Conservation (phyloP, 495 filamentous ascomycete species). For the Trichodelitschia bisporula region DNA sequence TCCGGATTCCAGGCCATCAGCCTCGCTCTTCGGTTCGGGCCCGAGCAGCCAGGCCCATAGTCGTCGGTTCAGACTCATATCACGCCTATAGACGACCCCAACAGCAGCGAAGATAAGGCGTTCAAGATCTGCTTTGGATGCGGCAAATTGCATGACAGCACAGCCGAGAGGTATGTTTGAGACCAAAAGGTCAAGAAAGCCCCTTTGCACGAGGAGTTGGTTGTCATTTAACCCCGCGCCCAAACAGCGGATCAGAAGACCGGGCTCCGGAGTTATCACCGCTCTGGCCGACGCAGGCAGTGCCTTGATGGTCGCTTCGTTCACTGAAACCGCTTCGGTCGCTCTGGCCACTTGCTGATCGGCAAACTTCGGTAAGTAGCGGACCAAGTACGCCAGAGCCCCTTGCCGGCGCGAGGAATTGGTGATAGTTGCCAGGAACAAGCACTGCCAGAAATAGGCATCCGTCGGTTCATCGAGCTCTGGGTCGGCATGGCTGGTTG, state of each 20-base stretch:
- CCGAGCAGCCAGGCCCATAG: constrained; percentile 95
- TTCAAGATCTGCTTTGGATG: constrained; percentile 50
- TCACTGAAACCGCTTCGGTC: constrained; percentile 4
- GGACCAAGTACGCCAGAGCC: constrained; percentile 59
- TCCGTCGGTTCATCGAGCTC: constrained; percentile 31
- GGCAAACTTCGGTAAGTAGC: constrained; percentile 53
- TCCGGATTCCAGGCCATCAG: too few relatives aligned
- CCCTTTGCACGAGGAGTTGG: constrained; percentile 75
- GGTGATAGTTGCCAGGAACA: constrained; percentile 83
- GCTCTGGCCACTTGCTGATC: neutral
- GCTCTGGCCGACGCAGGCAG: constrained; percentile 29
- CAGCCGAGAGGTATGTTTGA: constrained; percentile 80
- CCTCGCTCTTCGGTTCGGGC: constrained; percentile 39
- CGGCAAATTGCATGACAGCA: constrained; percentile 45
- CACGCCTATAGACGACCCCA: constrained; percentile 61
- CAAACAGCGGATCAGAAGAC: constrained; percentile 72
- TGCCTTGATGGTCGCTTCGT: constrained; percentile 8
- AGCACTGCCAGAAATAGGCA: constrained; percentile 94
- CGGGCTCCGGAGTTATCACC: constrained; percentile 79
- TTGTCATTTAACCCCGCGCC: constrained; percentile 73
- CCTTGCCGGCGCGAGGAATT: constrained; percentile 62
- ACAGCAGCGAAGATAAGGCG: constrained; percentile 58
- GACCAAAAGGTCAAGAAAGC: constrained; percentile 80
- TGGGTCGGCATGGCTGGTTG: constrained; percentile 1
- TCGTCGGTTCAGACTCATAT: constrained; percentile 88